Evolutionary conservation across 2,329 filamentous ascomycete genomes (phyloP), one percentile per base, ranked within the genome.

Genomic region (Sporothrix brasiliensis): DNA sequence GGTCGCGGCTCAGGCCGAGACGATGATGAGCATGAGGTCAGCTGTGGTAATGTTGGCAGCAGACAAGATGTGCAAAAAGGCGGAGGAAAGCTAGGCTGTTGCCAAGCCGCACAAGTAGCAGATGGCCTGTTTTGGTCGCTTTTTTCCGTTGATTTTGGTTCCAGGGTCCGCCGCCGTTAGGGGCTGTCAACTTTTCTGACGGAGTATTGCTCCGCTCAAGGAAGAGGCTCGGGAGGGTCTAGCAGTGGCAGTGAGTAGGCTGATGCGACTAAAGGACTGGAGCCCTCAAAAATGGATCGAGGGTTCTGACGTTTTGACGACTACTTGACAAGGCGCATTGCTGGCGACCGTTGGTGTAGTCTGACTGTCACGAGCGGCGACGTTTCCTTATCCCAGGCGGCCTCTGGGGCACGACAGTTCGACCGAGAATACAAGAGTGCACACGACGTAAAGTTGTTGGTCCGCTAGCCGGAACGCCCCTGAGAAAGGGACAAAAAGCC

Each of bases 41-140:
- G 63, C 47, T 19, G 47, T 39, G 63, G 52, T 53, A 21, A 53
- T 50, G 63, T 52, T 52, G 63, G 61, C 63, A 66, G 47, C 19
- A 66, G 47, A 27, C 44, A 66, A 41, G 34, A 16, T 9, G 34
- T 34, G 34, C 34, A 19, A 47, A 47, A 63, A 63, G 58, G 58
- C 58, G 58, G 27, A 52, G 41, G 41, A 66, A 66, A 47, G 47
- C 63, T 52, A 47, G 63, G 27, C 63, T 66, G 56, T 27, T 66
- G 63, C 63, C 63, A 66, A 66, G 63, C 63, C 63, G 47, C 63
- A 52, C 44, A 52, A 66, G 47, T 34, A 50, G 58, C 47, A 52
- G 47, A 50, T 49, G 44, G 58, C 39, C 58, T 41, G 44, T 63
- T 65, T 49, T 47, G 41, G 41, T 50, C 27, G 47, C 44, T 24